Base-by-base conservation (phyloP, 306 rosid species). In the Pyrus pyrifolia region DNA sequence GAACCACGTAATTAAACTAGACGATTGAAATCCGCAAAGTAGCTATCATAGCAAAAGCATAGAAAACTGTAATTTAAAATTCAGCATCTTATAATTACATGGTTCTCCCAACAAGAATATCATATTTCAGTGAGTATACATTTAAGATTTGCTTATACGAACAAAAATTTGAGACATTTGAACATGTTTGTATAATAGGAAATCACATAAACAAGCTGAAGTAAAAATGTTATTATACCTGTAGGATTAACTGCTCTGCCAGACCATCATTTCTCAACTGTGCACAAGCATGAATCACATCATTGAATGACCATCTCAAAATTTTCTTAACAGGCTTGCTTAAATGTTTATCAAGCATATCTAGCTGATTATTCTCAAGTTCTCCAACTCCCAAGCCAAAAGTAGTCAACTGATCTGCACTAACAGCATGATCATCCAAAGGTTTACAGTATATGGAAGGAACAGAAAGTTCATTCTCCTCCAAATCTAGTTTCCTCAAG, bases 211-310 rank as follows among this genome's bases (percentile, higher is more conserved):
- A 77, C 66, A 82, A 71, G 72, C 55, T 60, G 49, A 42, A 71
- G 70, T 11, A 11, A 68, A 82, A 42, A 76, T 21, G 29, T 65
- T 46, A 74, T 52, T 44, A 44, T 78, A 93, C 98, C 96, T 90
- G 94, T 73, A 78, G 78, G 31, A 87, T 63, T 81, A 91, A 85
- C 73, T 74, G 84, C 87, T 84, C 78, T 63, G 91, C 96, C 75
- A 90, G 92, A 53, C 52, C 80, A 84, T 73, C 66, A 71, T 91
- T 83, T 68, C 75, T 80, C 55, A 29, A 27, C 22, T 68, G 66
- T 35, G 87, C 89, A 81, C 93, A 91, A 52, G 87, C 89, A 17
- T 77, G 83, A 63, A 93, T 82, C 79, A 91, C 84, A 74, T 91
- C 87, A 86, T 44, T 80, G 80, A 88, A 93, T 67, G 96, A 90